Base-by-base conservation (phyloP, 352 stramenopile species). In the Salisapilia sapeloensis region DNA sequence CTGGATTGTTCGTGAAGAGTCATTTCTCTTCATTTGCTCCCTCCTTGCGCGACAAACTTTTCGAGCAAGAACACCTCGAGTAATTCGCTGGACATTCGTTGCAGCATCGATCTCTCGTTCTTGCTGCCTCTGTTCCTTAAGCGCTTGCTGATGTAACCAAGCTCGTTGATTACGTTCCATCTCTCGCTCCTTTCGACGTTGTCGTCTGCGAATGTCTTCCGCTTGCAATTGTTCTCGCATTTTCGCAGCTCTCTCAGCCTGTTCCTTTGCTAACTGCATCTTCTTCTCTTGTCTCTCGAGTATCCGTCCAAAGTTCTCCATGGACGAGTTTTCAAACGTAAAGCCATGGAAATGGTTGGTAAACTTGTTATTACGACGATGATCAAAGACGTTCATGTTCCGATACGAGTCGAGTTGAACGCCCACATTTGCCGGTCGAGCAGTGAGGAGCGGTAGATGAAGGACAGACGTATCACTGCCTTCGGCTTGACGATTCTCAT, bases 331-430 rank as follows among this genome's bases (percentile, higher is more conserved):
- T 33, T 87, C 62, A 35, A 49, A 87, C 40, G 50, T 62, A 18
- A 67, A 25, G 21, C 61, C 67, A 9, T 70, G 62, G 35, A 87
- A 87, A 8, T 70, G 52, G 6, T 52, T 53, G 4, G 72, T 84
- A 43, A 87, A 87, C 25, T 66, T 50, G 21, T 41, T 46, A 15
- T 56, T 75, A 12, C 72, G 57, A 15, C 67, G 65, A 2, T 64
- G 58, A 16, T 67, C 40, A 38, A 77, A 66, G 25, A 75, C 19
- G 19, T 60, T 60, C 50, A 78, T 70, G 1, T 46, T 38, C 6
- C 72, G 67, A 25, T 72, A 75, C 24, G 72, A 44, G 34, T 83
- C 65, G 37, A 87, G 79, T 49, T 80, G 67, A 12, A 84, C 59
- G 24, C 72, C 67, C 13, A 87, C 58, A 36, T 84, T 87, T 18